Conservation (phyloP, 345 rosid species). For the Erysimum cheiranthoides region DNA sequence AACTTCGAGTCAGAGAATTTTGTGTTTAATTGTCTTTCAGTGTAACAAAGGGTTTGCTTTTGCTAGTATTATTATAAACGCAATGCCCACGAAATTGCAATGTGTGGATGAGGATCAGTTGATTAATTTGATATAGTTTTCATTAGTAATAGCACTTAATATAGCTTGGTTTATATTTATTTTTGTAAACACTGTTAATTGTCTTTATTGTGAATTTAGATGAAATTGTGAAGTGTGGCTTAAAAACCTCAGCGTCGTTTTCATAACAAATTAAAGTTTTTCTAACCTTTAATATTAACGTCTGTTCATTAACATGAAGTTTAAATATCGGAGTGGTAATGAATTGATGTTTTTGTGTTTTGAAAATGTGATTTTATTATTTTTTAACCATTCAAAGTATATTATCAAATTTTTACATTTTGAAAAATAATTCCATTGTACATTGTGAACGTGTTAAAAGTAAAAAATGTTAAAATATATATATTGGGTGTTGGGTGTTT, state of each 20-base stretch:
- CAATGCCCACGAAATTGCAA: neutral
- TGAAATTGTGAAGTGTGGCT: neutral
- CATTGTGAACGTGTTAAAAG: too few relatives aligned
- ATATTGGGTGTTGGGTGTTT: too few relatives aligned
- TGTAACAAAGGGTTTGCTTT: neutral
- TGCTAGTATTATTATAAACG: neutral
- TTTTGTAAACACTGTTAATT: neutral
- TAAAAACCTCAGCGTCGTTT: neutral
- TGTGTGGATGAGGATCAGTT: neutral
- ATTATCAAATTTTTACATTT: too few relatives aligned
- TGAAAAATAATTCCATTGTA: too few relatives aligned
- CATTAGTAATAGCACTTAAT: neutral
- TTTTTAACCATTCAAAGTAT: too few relatives aligned
- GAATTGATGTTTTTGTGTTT: too few relatives aligned
- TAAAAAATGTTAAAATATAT: too few relatives aligned
- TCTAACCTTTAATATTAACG: too few relatives aligned
- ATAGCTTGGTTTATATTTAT: neutral
- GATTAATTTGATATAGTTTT: neutral
- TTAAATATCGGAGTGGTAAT: neutral
- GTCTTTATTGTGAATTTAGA: neutral
- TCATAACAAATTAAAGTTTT: too few relatives aligned
- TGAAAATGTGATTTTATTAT: too few relatives aligned
- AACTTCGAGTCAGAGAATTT: neutral
- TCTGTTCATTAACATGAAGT: neutral
- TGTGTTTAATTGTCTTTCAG: neutral